Percentiles rank a stretch among this genome's conserved stretches.
These are phyloP conservation scores for Cryoendolithus antarcticus DNA, from an alignment of 2,329 filamentous ascomycete species.

Conservation along the genomic window DNA sequence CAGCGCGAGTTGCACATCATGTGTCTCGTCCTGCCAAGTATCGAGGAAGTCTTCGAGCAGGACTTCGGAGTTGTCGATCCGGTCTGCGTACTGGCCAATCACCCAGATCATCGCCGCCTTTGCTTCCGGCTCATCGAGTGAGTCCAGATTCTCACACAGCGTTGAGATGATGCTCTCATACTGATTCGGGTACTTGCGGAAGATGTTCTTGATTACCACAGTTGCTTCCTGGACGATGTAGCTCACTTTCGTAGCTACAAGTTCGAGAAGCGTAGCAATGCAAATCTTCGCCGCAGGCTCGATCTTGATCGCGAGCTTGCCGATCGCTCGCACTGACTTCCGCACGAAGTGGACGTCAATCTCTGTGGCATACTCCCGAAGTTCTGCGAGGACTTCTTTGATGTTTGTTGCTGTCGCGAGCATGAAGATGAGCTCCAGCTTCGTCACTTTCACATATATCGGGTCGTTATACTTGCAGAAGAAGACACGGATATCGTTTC, in stretches of 20 bases:
- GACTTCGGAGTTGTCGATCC: conserved; percentile 92
- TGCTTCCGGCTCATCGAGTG: conserved; percentile 90
- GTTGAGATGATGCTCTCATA: conserved; percentile 97
- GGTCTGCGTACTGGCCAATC: conserved; percentile 92
- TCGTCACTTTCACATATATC: conserved; percentile 98
- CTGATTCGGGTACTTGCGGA: conserved; percentile 96
- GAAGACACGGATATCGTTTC: conserved; percentile 96
- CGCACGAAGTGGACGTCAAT: conserved; percentile 98
- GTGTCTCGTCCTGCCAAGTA: conserved; percentile 83
- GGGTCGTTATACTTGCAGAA: conserved; percentile 99
- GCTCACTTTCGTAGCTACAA: conserved; percentile 94
- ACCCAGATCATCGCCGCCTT: conserved; percentile 99
- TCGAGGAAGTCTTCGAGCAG: conserved; percentile 91
- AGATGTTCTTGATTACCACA: conserved; percentile 97
- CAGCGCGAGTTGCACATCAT: conserved; percentile 92
- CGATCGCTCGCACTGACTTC: conserved; percentile 93
- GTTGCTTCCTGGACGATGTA: conserved; percentile 99
- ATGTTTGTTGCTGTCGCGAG: conserved; percentile 92
- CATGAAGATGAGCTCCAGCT: conserved; percentile 98
- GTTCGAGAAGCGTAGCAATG: conserved; percentile 82
- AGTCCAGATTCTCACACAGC: conserved; percentile 90
- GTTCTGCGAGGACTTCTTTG: conserved; percentile 81
- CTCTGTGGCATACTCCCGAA: conserved; percentile 91
- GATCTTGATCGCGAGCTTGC: conserved; percentile 97
- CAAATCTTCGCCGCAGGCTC: conserved; percentile 83